Evolutionary conservation across 2,329 filamentous ascomycete genomes (phyloP), one percentile per base, ranked within the genome.

Genomic region (Passalora sequoiae): DNA sequence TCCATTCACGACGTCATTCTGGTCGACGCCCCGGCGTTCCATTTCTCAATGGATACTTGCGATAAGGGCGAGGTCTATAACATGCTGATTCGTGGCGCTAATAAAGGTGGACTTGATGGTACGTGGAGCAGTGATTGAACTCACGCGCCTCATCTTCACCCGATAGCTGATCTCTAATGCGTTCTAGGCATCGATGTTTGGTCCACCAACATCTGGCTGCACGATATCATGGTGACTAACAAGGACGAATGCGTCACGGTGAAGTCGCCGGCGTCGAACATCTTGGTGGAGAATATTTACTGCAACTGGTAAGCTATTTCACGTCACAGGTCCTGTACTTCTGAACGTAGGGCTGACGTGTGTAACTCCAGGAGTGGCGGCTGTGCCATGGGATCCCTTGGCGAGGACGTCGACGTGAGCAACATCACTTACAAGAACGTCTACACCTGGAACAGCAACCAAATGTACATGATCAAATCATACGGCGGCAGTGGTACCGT

Each of bases 201-300:
- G 63, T 69, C 70, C 9, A 69, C 60, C 32, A 78, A 80, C 51
- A 70, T 79, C 40, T 76, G 73, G 70, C 64, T 79, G 36, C 77
- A 80, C 54, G 77, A 41, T 56, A 60, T 80, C 31, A 73, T 74
- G 64, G 76, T 80, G 4, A 78, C 77, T 17, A 81, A 80, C 69
- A 78, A 77, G 60, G 57, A 80, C 54, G 77, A 80, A 56, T 79
- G 75, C 55, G 74, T 79, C 0, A 78, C 75, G 2, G 72, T 78
- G 47, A 79, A 76, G 60, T 70, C 65, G 33, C 71, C 73, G 1
- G 65, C 74, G 3, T 65, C 69, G 40, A 71, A 79, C 57, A 70
- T 80, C 27, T 65, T 79, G n/a, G 61, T 80, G 27, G 77, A 81
- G 54, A 75, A 73, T 50, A 69, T 81, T 46, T 77, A 77, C 63